Base-by-base conservation (phyloP, 208 protist species). In the Leishmania braziliensis region DNA sequence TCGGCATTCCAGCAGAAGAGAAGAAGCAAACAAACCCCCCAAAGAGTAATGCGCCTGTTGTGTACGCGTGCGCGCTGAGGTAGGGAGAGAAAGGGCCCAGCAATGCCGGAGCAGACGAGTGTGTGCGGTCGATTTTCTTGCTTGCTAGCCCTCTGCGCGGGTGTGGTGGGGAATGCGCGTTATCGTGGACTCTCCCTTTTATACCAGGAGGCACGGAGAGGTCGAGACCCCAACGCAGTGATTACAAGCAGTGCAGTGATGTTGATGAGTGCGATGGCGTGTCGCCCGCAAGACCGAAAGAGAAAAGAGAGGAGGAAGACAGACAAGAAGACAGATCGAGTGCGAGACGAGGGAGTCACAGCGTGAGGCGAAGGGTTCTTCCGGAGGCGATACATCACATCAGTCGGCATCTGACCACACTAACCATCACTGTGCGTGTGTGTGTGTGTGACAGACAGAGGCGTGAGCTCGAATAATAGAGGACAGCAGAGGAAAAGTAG, bases 291-390 rank as follows among this genome's bases (percentile, higher is more conserved):
- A 6, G 23, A 23, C 23, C 29, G 9, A 39, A 36, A 56, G 53
- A 12, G 16, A 8, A 36, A 36, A 65, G 26, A 63, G 26, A 10
- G 26, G 6, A 3, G 1, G 56, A 62, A 63, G 29, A 66, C n/a
- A 69, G 29, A 10, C 5, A 77, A 39, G 36, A 26, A 53, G 51
- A 85, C 4, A 18, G 33, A 46, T 23, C 68, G 72, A 81, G 65
- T 74, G 51, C 75, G 58, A 83, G 51, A n/a, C n/a, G 50, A 43
- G 14, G 9, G 12, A 29, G 5, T 23, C 12, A 68, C 43, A 46
- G 43, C 12, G 62, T 68, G 58, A 77, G 51, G 80, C 50, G 53
- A 50, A 81, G 72, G 26, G 26, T n/a, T 5, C 36, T 20, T 39
- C 39, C 62, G 50, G 14, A 58, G 53, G 26, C 46, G 50, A 65